Percentiles rank a stretch among this genome's conserved stretches.
phyloP scores from a whole-genome alignment of 108 stramenopile genomes.

The Skeletonema costatum region DNA sequence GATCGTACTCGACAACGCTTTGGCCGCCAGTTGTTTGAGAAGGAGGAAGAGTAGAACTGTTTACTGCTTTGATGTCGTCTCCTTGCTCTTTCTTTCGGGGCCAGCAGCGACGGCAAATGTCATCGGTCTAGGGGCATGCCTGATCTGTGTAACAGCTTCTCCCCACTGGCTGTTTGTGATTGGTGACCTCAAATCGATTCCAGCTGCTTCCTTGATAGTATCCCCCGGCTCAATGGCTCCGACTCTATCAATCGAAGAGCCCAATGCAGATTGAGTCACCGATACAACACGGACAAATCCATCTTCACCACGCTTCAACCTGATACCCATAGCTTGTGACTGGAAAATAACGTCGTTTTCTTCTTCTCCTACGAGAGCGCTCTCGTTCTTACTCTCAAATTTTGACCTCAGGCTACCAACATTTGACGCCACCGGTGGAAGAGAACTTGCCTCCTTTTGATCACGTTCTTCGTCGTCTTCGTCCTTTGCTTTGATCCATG shows the following conservation, averaged over 20 bases:
- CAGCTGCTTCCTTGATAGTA: slow-evolving; percentile 35
- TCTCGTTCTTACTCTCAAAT: slow-evolving; percentile 4
- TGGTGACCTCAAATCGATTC: slow-evolving; percentile 30
- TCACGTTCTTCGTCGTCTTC: background rate
- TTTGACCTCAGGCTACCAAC: slow-evolving; percentile 7
- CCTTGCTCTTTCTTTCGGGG: slow-evolving; percentile 8
- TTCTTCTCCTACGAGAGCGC: background rate
- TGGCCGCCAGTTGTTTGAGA: background rate
- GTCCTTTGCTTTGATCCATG: background rate
- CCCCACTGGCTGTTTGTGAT: slow-evolving; percentile 46
- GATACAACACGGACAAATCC: slow-evolving; percentile 47
- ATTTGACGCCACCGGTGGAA: background rate
- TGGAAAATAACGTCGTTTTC: slow-evolving; percentile 37
- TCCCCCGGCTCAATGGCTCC: slow-evolving; percentile 46
- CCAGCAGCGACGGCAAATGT: slow-evolving; percentile 30
- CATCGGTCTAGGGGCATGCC: slow-evolving; percentile 42
- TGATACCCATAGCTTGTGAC: slow-evolving; percentile 47
- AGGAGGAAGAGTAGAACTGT: background rate
- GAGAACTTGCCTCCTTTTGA: background rate
- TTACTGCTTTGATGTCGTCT: background rate
- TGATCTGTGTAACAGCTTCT: slow-evolving; percentile 41
- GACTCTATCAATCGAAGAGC: slow-evolving; percentile 34
- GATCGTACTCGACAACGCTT: slow-evolving; percentile 14
- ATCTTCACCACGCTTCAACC: slow-evolving; percentile 47
- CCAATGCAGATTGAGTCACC: slow-evolving; percentile 28